phyloP scores from a whole-genome alignment of 148 eudicot species.

The Rhododendron vialii region DNA sequence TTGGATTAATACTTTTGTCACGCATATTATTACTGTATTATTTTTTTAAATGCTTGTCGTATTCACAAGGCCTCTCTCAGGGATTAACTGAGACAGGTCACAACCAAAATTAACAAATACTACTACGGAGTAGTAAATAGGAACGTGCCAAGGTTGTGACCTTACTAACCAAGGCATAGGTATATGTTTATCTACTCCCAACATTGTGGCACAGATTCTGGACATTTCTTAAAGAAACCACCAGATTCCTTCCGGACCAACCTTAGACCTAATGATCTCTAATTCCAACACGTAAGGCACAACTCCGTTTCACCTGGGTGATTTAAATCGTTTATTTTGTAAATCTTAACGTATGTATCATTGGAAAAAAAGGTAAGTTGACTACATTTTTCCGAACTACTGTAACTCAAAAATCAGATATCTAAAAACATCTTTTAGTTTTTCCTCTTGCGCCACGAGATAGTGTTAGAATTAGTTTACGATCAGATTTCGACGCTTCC shows the following conservation, averaged over 20 bases:
- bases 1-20: too few species aligned
- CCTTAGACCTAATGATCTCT: neutral
- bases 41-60: too few species aligned
- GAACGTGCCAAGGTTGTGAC: neutral
- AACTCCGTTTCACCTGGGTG: neutral
- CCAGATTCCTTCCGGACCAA: neutral
- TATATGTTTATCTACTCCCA: neutral
- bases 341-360: neutral
- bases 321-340: neutral
- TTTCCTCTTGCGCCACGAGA: neutral
- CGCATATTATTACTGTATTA: too few species aligned
- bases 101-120: neutral
- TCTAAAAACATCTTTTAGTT: neutral
- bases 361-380: too few species aligned
- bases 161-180: neutral
- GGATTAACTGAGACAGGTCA: neutral
- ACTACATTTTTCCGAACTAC: too few species aligned
- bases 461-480: neutral
- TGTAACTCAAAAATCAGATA: neutral
- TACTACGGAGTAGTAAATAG: too few species aligned
- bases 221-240: neutral
- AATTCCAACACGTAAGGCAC: neutral
- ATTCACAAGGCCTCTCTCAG: neutral
- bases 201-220: neutral
- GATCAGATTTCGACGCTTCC: neutral